Percentiles rank a stretch among this genome's conserved stretches.
Evolutionary conservation across 1,139 yeast genomes (phyloP).

Genomic region (Yamadazyma diospyri): DNA sequence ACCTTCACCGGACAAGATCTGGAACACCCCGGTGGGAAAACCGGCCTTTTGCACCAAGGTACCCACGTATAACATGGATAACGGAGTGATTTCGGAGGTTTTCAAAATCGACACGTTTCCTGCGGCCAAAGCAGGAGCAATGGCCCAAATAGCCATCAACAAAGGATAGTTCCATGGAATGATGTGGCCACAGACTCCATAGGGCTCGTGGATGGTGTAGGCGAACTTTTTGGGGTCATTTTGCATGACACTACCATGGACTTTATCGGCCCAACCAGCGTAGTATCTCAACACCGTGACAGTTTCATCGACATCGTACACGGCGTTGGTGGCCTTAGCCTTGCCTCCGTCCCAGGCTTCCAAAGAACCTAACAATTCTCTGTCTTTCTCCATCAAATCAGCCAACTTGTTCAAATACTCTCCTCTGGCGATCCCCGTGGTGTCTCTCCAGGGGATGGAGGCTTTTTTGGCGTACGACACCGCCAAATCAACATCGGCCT

Average conservation of each 20-base stretch:
- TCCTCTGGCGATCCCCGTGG: slow-evolving; percentile 53
- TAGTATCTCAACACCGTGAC: slow-evolving; percentile 60
- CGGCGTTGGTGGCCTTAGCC: slow-evolving; percentile 49
- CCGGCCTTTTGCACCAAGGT: slow-evolving; percentile 59
- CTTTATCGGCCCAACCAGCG: slow-evolving; percentile 85
- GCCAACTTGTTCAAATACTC: slow-evolving; percentile 55
- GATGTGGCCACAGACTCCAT: slow-evolving; percentile 76
- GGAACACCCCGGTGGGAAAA: slow-evolving; percentile 69
- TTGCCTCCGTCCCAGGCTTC: slow-evolving; percentile 86
- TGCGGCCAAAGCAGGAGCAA: slow-evolving; percentile 65
- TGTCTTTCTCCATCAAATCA: slow-evolving; percentile 53
- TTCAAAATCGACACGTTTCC: slow-evolving; percentile 65
- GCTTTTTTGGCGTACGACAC: slow-evolving; percentile 72
- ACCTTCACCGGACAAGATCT: slow-evolving; percentile 57
- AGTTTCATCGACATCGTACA: slow-evolving; percentile 58
- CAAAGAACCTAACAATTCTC: slow-evolving; percentile 57
- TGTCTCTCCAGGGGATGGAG: slow-evolving; percentile 51
- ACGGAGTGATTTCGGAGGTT: slow-evolving; percentile 66
- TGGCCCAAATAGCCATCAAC: slow-evolving; percentile 58
- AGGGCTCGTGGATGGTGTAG: slow-evolving; percentile 79
- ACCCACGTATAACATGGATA: slow-evolving; percentile 55
- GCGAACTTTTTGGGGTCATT: slow-evolving; percentile 67
- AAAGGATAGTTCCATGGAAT: slow-evolving; percentile 67
- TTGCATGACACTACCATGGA: slow-evolving; percentile 66
- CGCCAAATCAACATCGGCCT: slow-evolving; percentile 71